These are phyloP conservation scores for Trichoderma simmonsii DNA, from an alignment of 2,329 filamentous ascomycete species.

Conservation along the genomic window DNA sequence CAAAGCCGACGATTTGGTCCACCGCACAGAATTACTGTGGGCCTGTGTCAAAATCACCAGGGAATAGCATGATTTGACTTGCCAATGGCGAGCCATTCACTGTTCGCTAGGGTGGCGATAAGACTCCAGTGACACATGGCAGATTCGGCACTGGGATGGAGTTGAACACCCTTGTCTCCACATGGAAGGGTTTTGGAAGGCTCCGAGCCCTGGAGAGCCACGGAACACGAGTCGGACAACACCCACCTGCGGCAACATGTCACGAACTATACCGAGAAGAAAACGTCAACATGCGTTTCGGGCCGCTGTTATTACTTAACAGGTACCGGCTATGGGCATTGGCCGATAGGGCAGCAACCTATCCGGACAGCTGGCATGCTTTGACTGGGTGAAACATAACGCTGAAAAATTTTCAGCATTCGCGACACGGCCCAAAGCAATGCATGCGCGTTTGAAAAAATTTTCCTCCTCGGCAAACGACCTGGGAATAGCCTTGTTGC, in stretches of 20 bases:
- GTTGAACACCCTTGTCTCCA: constrained; percentile 9
- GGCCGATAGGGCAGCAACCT: neutral
- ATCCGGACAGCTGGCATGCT: constrained; percentile 6
- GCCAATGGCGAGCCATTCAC: neutral
- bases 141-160: constrained; percentile 6
- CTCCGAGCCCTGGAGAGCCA: constrained; percentile 8
- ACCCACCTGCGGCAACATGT: neutral
- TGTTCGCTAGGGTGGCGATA: neutral
- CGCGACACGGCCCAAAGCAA: constrained; percentile 12
- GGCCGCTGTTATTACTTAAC: neutral
- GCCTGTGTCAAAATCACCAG: neutral
- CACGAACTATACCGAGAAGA: neutral
- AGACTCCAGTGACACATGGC: constrained; percentile 10
- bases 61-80: neutral
- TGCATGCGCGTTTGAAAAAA: neutral
- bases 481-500: neutral
- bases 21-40: neutral
- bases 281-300: neutral
- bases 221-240: constrained; percentile 8
- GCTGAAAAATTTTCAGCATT: neutral
- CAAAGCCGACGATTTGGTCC: neutral
- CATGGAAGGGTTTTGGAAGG: constrained; percentile 19
- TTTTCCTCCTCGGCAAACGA: neutral
- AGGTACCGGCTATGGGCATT: neutral
- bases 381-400: constrained; percentile 12